These are phyloP conservation scores for Tremella yokohamensis DNA, from an alignment of 768 basidiomycete species.

Conservation along the genomic window DNA sequence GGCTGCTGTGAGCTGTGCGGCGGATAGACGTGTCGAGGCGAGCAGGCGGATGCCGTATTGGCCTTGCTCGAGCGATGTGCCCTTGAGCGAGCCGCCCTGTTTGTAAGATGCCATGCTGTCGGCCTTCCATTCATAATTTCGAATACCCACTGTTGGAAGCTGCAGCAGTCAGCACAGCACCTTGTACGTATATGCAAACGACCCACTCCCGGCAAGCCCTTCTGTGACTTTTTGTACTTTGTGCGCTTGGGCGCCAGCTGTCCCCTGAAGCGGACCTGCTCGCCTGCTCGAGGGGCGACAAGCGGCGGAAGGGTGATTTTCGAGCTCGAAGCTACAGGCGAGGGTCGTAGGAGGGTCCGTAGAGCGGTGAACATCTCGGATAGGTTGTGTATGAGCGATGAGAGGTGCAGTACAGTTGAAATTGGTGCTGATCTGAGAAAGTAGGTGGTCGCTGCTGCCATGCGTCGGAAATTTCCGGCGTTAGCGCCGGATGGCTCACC, in stretches of 20 bases:
- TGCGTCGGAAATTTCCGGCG: constrained; percentile 8
- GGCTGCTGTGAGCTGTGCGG: constrained; percentile 82
- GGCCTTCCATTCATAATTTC: neutral
- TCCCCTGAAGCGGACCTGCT: constrained; percentile 37
- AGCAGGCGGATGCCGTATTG: constrained; percentile 89
- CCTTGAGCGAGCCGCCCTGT: constrained; percentile 83
- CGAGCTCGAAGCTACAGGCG: constrained; percentile 28
- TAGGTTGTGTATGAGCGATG: constrained; percentile 13
- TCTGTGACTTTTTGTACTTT: constrained; percentile 82
- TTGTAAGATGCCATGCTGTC: neutral
- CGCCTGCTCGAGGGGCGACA: neutral
- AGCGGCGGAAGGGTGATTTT: constrained; percentile 18
- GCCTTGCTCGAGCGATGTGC: constrained; percentile 85
- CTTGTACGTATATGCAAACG: neutral
- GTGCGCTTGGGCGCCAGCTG: constrained; percentile 73
- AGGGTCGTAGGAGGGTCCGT: constrained; percentile 19
- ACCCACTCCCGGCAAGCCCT: constrained; percentile 59
- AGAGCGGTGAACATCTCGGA: constrained; percentile 7
- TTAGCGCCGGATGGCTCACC: neutral
- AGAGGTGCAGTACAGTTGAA: constrained; percentile 2
- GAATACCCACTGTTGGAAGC: constrained; percentile 1
- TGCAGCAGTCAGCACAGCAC: neutral
- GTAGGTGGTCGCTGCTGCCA: neutral
- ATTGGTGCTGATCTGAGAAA: neutral
- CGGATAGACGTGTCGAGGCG: constrained; percentile 73